Evolutionary conservation across 805 yeast species (phyloP).

Genomic region (Yarrowia deformans): DNA sequence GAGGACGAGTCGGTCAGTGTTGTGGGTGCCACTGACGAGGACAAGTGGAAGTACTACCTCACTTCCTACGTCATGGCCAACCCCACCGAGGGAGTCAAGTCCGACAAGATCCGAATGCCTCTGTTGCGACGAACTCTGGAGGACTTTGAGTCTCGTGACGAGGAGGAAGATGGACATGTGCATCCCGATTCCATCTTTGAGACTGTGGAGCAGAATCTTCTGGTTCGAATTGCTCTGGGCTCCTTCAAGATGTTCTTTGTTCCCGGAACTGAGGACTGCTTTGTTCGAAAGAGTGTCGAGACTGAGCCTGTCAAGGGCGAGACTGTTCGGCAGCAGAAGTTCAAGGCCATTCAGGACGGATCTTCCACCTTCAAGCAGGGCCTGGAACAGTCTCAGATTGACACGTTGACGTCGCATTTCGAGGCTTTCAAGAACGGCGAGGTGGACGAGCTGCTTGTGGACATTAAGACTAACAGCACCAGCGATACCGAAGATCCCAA

Average conservation of each 20-base stretch:
- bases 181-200: conserved; percentile 50
- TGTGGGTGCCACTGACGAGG: conserved; percentile 83
- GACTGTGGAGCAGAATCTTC: conserved; percentile 63
- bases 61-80: conserved; percentile 93
- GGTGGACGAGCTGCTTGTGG: conserved; percentile 34
- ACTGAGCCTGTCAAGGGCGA: conserved; percentile 21
- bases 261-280: conserved; percentile 77
- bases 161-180: conserved; percentile 43
- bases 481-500: conserved; percentile 40
- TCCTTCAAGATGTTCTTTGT: conserved; percentile 84
- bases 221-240: conserved; percentile 78
- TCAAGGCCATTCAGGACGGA: conserved; percentile 58
- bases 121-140: conserved; percentile 62
- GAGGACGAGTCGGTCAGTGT: conserved; percentile 53
- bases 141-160: conserved; percentile 42
- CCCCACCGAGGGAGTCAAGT: conserved; percentile 95
- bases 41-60: conserved; percentile 89
- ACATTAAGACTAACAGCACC: conserved; percentile 20
- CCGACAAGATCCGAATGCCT: conserved; percentile 78
- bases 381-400: conserved; percentile 54
- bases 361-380: conserved; percentile 64
- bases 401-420: conserved; percentile 34
- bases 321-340: conserved; percentile 43
- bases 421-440: conserved; percentile 38
- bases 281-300: conserved; percentile 57